These are phyloP conservation scores for Fennellomyces sp. DNA, from an alignment of 371 early-diverging fungal species.

Conservation along the genomic window DNA sequence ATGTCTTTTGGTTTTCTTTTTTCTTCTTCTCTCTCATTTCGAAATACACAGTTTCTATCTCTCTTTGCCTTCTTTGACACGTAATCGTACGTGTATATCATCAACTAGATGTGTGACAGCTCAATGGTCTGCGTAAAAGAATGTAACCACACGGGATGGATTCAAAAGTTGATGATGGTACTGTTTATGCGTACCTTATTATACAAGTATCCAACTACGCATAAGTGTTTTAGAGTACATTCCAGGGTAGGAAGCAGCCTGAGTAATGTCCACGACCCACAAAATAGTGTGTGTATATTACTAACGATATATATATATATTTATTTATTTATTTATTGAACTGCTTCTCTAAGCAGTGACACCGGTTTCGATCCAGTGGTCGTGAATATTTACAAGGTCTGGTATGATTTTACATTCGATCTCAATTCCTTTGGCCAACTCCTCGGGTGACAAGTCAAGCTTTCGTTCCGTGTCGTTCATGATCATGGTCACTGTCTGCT, in stretches of 20 bases:
- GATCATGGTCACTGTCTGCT: constrained; percentile 80
- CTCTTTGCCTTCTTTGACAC: too few species aligned
- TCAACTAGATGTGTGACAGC: too few species aligned
- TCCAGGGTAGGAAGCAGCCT: too few species aligned
- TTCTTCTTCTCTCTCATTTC: background rate
- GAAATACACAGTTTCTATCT: constrained; percentile 3
- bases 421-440: constrained; percentile 68
- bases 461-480: constrained; percentile 58
- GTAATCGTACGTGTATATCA: too few species aligned
- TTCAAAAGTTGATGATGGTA: too few species aligned
- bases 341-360: constrained; percentile 16
- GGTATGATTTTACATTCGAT: constrained; percentile 88
- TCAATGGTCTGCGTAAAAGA: background rate
- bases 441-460: constrained; percentile 67
- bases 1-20: constrained; percentile 2
- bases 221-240: too few species aligned
- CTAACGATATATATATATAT: background rate
- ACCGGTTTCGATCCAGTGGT: constrained; percentile 56
- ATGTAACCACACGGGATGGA: too few species aligned
- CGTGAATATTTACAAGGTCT: constrained; percentile 74
- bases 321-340: background rate
- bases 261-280: too few species aligned
- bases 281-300: too few species aligned
- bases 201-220: too few species aligned
- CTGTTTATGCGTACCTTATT: too few species aligned